Conservation (phyloP, 345 rosid genomes). For the Melaleuca alternifolia region DNA sequence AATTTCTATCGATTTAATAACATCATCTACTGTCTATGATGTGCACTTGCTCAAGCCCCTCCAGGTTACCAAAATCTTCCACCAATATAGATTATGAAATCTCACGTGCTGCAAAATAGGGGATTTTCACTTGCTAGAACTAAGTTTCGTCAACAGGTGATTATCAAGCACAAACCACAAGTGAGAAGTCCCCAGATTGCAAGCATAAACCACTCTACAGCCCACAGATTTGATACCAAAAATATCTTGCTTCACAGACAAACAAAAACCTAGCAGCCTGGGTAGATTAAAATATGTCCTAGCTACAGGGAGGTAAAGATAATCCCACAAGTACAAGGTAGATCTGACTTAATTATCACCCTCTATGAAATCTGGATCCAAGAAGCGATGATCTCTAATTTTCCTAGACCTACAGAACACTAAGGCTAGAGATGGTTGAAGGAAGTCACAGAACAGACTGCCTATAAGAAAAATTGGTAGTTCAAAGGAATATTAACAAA, state of each 20-base stretch:
- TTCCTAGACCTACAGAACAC: not conserved
- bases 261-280: not conserved
- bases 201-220: not conserved
- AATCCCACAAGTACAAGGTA: not conserved
- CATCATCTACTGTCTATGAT: not conserved
- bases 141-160: not conserved
- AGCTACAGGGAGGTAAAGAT: not conserved
- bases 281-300: not conserved
- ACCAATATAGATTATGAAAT: not conserved
- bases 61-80: not conserved
- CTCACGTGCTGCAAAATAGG: not conserved
- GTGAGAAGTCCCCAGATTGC: not conserved
- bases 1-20: not conserved
- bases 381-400: not conserved
- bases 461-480: not conserved
- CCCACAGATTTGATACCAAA: not conserved
- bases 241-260: not conserved
- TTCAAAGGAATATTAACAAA: not conserved
- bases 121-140: not conserved
- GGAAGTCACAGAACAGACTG: not conserved
- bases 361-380: not conserved
- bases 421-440: not conserved
- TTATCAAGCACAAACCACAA: not conserved
- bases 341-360: not conserved
- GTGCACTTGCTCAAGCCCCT: not conserved